Percentiles rank a stretch among this genome's conserved stretches.
Conservation (phyloP, 2,329 filamentous ascomycete species). For the Cadophora luteo-olivacea region DNA sequence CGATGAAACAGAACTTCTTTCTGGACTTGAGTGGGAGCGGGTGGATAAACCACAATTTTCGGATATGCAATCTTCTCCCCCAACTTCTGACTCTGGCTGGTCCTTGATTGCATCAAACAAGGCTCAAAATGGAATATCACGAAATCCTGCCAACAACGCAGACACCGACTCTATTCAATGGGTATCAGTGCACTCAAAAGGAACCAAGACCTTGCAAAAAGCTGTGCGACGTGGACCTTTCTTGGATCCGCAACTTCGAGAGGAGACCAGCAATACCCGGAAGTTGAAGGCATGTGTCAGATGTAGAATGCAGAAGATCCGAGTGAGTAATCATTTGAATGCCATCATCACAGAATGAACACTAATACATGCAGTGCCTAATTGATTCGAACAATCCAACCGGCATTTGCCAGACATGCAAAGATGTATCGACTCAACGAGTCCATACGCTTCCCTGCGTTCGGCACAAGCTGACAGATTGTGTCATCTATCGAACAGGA, state of each 20-base stretch:
- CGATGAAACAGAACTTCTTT: background rate
- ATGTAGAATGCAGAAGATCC: background rate
- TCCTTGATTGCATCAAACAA: background rate
- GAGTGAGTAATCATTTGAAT: background rate
- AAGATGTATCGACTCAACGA: background rate
- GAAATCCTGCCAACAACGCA: background rate
- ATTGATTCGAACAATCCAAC: background rate
- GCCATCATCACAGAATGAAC: background rate
- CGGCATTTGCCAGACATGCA: background rate
- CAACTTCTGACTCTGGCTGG: background rate
- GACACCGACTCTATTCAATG: background rate
- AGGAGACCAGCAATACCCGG: background rate
- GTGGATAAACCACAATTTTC: background rate
- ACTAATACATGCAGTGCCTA: background rate
- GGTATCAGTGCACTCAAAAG: background rate
- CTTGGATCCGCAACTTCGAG: background rate
- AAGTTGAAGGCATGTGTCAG: background rate
- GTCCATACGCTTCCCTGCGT: background rate
- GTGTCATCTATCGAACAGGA: background rate
- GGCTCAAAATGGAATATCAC: background rate
- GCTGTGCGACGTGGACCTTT: background rate
- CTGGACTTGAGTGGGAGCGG: background rate
- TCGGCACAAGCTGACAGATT: background rate
- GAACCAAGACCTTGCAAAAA: background rate
- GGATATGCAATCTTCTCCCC: background rate